Base-by-base conservation (phyloP, 331 rosid species). In the Quercus tomentella region DNA sequence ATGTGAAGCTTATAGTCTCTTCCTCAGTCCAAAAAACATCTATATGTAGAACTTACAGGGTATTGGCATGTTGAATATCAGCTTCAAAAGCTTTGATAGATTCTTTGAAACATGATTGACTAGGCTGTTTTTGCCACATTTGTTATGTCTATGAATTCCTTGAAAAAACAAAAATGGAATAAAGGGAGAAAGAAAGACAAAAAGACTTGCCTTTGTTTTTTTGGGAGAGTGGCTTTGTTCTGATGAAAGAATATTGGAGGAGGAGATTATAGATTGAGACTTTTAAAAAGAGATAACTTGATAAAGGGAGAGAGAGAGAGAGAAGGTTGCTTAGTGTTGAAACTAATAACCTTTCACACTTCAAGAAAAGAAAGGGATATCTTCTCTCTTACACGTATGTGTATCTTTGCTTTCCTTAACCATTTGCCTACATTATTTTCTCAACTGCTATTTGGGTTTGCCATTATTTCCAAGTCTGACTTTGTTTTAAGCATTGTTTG, bases 51-150 rank as follows among this genome's bases (percentile, higher is more conserved):
- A 86, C 96, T 93, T 82, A 91, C 97, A 91, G 71, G 82, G 75
- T 81, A 67, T 91, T 91, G 81, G 96, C 94, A 85, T 86, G 91
- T 61, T 85, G 89, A 45, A 93, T 88, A 80, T 93, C 90, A 72
- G 87, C 94, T 89, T 93, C 91, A 35, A 93, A 92, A 69, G 94
- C 87, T 81, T 88, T 84, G 76, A 93, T 70, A 73, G 96, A 92
- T 70, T 89, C 93, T 89, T 73, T 86, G 71, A 74, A 90, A 60
- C 86, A 84, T 75, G 89, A 85, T 35, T 76, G 72, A 70, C 58
- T 79, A 75, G 79, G 67, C 68, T 81, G 93, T 33, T 78, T 80
- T 74, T 83, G 93, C 93, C 89, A 72, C 97, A 92, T 92, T 78
- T 74, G 82, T 77, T 79, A 57, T 55, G n/a, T 72, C 62, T 41